A percentile compares a stretch with the other conserved stretches of the same genome.
Evolutionary conservation across 1,284 basidiomycete species (phyloP).

Genomic region (Meripilus lineatus): DNA sequence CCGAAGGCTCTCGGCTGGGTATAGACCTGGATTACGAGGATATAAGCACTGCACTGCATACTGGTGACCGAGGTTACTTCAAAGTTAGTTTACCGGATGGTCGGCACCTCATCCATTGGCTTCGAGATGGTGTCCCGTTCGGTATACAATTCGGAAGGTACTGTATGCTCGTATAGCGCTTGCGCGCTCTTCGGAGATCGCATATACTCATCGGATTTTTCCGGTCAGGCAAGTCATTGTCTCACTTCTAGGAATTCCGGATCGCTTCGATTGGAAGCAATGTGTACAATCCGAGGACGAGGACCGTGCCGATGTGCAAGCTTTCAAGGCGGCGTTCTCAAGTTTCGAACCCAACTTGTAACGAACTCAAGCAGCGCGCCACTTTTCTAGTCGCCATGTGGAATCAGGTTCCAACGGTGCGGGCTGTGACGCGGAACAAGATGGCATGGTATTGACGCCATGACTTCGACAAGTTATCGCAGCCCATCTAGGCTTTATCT

Average conservation of each 20-base stretch:
- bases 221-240: conserved; percentile 72
- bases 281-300: conserved; percentile 79
- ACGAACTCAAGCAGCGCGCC: no score
- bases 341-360: conserved; percentile 56
- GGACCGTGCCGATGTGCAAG: conserved; percentile 74
- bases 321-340: conserved; percentile 80
- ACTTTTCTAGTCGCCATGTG: no score
- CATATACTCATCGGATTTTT: no score
- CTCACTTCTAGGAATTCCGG: conserved; percentile 63
- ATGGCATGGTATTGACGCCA: no score
- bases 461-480: no score
- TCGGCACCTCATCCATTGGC: conserved; percentile 78
- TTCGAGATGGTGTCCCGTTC: conserved; percentile 75
- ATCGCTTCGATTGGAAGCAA: conserved; percentile 87
- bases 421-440: no score
- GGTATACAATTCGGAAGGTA: conserved; percentile 91
- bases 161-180: no score
- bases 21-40: conserved; percentile 61
- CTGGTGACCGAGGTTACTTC: conserved; percentile 74
- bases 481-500: no score
- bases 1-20: conserved; percentile 59
- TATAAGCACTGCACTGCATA: conserved; percentile 53
- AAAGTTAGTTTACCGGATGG: conserved; percentile 87
- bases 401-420: no score
- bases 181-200: no score